Conservation (phyloP, 2,329 filamentous ascomycete genomes). For the Coleophoma cylindrospora region DNA sequence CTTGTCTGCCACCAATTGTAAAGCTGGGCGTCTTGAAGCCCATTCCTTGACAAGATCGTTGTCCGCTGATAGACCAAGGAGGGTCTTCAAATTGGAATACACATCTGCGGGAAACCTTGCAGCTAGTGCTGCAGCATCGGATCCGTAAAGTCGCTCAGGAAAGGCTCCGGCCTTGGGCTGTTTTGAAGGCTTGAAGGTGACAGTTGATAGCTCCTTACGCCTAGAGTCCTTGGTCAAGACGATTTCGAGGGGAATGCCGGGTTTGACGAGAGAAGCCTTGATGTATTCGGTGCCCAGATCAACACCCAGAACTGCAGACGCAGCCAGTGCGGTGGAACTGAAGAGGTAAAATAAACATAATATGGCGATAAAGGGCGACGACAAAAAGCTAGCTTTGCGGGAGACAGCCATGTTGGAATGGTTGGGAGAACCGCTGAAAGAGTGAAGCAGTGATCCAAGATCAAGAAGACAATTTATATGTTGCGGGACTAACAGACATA, state of each 20-base stretch:
- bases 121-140: constrained; percentile 82
- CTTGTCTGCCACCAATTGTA: constrained; percentile 60
- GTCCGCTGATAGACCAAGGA: constrained; percentile 69
- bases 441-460: constrained; percentile 18
- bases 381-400: constrained; percentile 12
- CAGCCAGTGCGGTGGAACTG: constrained; percentile 27
- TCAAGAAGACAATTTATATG: constrained; percentile 16
- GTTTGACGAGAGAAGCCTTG: constrained; percentile 93
- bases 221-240: constrained; percentile 97
- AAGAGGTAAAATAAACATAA: constrained; percentile 27
- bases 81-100: constrained; percentile 87
- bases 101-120: constrained; percentile 89
- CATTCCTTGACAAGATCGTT: constrained; percentile 65
- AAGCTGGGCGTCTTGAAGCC: constrained; percentile 68
- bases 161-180: constrained; percentile 60
- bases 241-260: constrained; percentile 94
- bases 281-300: constrained; percentile 96
- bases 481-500: constrained; percentile 10
- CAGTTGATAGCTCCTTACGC: constrained; percentile 86
- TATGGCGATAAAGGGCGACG: constrained; percentile 19
- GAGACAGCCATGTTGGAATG: constrained; percentile 20
- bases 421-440: constrained; percentile 18
- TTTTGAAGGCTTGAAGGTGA: constrained; percentile 87
- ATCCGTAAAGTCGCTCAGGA: constrained; percentile 88
- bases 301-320: constrained; percentile 77